phyloP scores from a whole-genome alignment of 2,329 filamentous ascomycete genomes.

The Diaporthe aspalathi region DNA sequence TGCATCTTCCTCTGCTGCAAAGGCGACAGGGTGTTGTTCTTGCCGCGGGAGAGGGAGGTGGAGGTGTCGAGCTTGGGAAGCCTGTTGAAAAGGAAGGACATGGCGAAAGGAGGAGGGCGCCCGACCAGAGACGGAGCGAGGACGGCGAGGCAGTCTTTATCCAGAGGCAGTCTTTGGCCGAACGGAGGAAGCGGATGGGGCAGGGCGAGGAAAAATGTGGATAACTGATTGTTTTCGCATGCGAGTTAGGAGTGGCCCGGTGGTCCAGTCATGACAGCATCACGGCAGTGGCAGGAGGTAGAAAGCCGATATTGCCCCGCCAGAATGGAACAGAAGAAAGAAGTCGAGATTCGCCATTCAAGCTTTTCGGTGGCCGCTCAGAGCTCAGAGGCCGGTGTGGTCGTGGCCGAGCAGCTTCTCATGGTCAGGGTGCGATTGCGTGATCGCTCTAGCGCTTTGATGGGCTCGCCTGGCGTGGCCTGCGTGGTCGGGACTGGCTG shows the following conservation, averaged over 20 bases:
- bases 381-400: slow-evolving; percentile 11
- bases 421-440: slow-evolving; percentile 39
- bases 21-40: slow-evolving; percentile 31
- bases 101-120: slow-evolving; percentile 41
- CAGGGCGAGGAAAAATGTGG: slow-evolving; percentile 12
- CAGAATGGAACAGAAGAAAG: slow-evolving; percentile 23
- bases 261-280: slow-evolving; percentile 36
- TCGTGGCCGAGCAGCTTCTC: slow-evolving; percentile 30
- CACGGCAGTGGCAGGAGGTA: slow-evolving; percentile 15
- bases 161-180: slow-evolving; percentile 27
- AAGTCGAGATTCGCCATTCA: slow-evolving; percentile 27
- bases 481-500: too few species aligned
- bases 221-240: slow-evolving; percentile 21
- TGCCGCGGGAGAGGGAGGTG: slow-evolving; percentile 43
- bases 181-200: slow-evolving; percentile 28
- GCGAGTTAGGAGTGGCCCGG: slow-evolving; percentile 16
- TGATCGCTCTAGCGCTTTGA: slow-evolving; percentile 38
- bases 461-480: slow-evolving; percentile 32
- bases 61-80: slow-evolving; percentile 39
- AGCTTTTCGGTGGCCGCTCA: slow-evolving; percentile 32
- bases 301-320: slow-evolving; percentile 19
- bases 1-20: slow-evolving; percentile 31
- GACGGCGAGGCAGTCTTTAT: slow-evolving; percentile 32
- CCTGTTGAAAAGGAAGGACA: slow-evolving; percentile 51
- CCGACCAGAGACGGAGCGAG: slow-evolving; percentile 17